Conservation (phyloP, 2,329 filamentous ascomycete genomes). For the Microcyclospora pomicola region DNA sequence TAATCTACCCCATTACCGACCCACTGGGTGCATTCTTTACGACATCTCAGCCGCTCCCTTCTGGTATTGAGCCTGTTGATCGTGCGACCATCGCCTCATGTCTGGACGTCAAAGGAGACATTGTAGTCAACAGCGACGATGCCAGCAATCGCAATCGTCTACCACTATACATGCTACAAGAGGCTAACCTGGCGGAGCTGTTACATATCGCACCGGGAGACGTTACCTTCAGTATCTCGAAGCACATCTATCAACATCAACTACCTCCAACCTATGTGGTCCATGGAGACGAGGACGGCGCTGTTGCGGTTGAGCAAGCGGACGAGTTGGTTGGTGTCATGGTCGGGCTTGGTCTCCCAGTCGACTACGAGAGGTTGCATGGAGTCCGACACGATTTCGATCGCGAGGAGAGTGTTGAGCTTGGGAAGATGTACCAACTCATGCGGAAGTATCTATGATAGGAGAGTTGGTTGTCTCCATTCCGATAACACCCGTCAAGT, state of each 20-base stretch:
- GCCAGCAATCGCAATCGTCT: conserved; percentile 9
- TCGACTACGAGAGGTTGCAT: conserved; percentile 15
- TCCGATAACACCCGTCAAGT: too few species aligned
- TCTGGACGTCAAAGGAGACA: conserved; percentile 11
- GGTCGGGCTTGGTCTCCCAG: conserved; percentile 12
- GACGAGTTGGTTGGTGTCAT: conserved; percentile 20
- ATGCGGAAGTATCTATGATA: conserved; percentile 15
- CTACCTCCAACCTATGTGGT: conserved; percentile 18
- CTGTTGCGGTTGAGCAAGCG: conserved; percentile 17
- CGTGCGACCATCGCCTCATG: conserved; percentile 9
- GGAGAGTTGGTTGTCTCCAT: too few species aligned
- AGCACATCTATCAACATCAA: conserved; percentile 11
- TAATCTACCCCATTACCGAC: conserved; percentile 22
- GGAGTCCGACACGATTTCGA: conserved; percentile 18
- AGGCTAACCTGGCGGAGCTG: conserved; percentile 15
- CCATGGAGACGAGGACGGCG: conserved; percentile 16
- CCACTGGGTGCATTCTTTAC: conserved; percentile 20
- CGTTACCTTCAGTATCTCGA: conserved; percentile 14
- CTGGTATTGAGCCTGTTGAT: conserved; percentile 7
- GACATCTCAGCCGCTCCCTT: conserved; percentile 13
- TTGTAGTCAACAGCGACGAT: conserved; percentile 12
- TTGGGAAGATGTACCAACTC: conserved; percentile 17
- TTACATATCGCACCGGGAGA: conserved; percentile 9
- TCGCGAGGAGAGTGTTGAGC: conserved; percentile 9
- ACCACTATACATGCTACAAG: conserved; percentile 18